phyloP scores from a whole-genome alignment of 2,329 filamentous ascomycete species.

The Salinomyces thailandicus region DNA sequence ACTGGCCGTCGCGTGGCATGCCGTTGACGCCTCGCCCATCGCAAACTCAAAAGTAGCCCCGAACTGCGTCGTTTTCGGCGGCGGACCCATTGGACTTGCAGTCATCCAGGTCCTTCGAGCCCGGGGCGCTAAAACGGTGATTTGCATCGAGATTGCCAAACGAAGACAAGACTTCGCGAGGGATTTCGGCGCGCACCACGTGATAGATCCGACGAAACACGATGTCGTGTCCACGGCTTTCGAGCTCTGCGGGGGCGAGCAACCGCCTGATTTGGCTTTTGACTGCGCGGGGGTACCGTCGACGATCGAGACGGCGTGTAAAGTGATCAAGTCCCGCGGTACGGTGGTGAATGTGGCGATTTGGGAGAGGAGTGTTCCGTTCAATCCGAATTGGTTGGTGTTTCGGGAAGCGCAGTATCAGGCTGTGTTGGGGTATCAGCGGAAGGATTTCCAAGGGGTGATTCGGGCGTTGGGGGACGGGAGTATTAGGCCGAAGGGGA shows the following conservation, averaged over 20 bases:
- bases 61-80: conserved; percentile 47
- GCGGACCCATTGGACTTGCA: conserved; percentile 46
- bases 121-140: conserved; percentile 43
- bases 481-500: conserved; percentile 40
- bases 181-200: conserved; percentile 45
- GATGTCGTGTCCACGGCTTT: conserved; percentile 38
- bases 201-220: conserved; percentile 44
- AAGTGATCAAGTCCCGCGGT: conserved; percentile 43
- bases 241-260: conserved; percentile 36
- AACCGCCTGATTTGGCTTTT: conserved; percentile 49
- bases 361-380: conserved; percentile 46
- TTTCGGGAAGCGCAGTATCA: conserved; percentile 44
- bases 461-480: conserved; percentile 32
- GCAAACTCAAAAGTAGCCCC: conserved; percentile 30
- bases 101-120: conserved; percentile 45
- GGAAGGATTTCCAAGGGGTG: conserved; percentile 47
- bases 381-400: conserved; percentile 45
- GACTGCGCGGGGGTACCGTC: conserved; percentile 52
- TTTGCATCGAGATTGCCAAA: conserved; percentile 46
- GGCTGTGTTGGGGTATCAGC: conserved; percentile 41
- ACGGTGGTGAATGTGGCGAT: conserved; percentile 56
- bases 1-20: conserved; percentile 55
- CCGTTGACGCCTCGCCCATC: conserved; percentile 41
- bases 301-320: conserved; percentile 33
- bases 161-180: conserved; percentile 42